phyloP scores from a whole-genome alignment of 2,329 filamentous ascomycete genomes.

The Penicillium sp. region DNA sequence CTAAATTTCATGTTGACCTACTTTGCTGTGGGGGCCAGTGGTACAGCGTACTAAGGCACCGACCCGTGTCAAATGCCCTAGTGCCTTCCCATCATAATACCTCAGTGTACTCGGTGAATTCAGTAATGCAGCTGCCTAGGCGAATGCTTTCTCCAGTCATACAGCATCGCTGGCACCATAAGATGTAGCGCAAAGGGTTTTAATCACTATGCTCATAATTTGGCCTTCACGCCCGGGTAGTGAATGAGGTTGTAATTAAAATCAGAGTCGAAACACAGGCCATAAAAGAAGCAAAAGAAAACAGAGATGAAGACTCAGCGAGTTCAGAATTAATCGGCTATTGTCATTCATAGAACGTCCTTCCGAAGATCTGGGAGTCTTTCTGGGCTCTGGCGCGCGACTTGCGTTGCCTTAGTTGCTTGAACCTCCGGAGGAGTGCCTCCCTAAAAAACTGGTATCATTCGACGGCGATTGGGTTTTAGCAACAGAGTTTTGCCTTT shows the following conservation, averaged over 20 bases:
- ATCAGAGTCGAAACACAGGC: not conserved
- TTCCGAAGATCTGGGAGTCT: not conserved
- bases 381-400: not conserved
- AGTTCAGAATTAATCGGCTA: not conserved
- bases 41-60: too few species aligned
- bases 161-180: too few species aligned
- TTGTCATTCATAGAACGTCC: not conserved
- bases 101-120: too few species aligned
- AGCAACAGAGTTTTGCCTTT: slow-evolving; percentile 5
- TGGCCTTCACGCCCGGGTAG: not conserved
- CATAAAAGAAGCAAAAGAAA: not conserved
- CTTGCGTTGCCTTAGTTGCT: not conserved
- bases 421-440: slow-evolving; percentile 1
- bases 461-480: slow-evolving; percentile 2
- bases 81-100: too few species aligned
- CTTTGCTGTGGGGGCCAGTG: too few species aligned
- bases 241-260: not conserved
- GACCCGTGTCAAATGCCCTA: too few species aligned
- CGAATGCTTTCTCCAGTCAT: too few species aligned
- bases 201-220: not conserved
- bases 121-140: too few species aligned
- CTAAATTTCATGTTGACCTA: too few species aligned
- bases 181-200: not conserved
- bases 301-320: not conserved
- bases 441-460: slow-evolving; percentile 1